Evolutionary conservation across 2,329 filamentous ascomycete species (phyloP).

Genomic region (Laburnicola sp.): DNA sequence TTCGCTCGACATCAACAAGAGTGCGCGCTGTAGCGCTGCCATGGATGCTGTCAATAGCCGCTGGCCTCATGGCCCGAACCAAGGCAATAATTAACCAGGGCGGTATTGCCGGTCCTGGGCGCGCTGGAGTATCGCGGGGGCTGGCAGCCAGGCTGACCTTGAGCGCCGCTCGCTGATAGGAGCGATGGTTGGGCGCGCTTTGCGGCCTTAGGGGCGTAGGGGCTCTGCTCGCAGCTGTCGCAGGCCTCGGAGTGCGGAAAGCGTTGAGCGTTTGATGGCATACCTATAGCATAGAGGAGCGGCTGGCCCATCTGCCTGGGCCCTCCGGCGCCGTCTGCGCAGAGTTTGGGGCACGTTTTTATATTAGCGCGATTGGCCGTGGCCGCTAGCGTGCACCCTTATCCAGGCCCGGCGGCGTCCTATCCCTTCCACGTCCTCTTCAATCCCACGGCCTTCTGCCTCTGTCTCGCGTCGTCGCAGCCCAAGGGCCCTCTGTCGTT

Average conservation of each 20-base stretch:
- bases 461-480: conserved; percentile 7
- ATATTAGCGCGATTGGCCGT: neutral
- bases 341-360: too few relatives aligned
- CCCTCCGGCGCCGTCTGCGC: too few relatives aligned
- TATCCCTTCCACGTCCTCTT: conserved; percentile 5
- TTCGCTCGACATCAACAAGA: too few relatives aligned
- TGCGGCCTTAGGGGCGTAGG: neutral
- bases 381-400: conserved; percentile 11
- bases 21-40: too few relatives aligned
- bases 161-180: conserved; percentile 1
- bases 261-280: too few relatives aligned
- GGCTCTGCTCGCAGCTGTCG: neutral
- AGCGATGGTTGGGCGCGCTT: conserved; percentile 2
- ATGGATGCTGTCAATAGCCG: too few relatives aligned
- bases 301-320: too few relatives aligned
- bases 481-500: conserved; percentile 7
- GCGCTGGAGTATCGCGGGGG: neutral
- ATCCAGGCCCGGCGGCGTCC: conserved; percentile 11
- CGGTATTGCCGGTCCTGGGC: too few relatives aligned
- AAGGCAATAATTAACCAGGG: too few relatives aligned
- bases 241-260: neutral
- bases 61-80: too few relatives aligned
- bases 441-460: conserved; percentile 11
- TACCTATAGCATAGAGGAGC: too few relatives aligned
- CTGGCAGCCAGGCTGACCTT: neutral